These are phyloP conservation scores for Tinospora cordifolia DNA, from an alignment of 164 flowering plant species.

Conservation along the genomic window DNA sequence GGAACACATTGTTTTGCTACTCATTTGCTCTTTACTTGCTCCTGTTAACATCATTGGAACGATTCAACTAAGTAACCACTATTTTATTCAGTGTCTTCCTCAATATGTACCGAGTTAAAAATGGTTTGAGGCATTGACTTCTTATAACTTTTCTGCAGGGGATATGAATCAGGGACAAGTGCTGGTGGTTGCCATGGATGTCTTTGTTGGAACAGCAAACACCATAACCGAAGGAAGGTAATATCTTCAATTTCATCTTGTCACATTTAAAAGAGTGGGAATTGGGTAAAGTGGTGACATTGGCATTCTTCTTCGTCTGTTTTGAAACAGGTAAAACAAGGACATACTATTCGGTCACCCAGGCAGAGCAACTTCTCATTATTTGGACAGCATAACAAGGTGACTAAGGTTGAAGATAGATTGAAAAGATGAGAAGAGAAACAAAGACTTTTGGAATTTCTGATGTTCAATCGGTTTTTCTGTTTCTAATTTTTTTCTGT, in stretches of 20 bases:
- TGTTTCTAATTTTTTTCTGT: conserved; percentile 9
- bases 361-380: conserved; percentile 30
- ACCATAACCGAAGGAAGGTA: conserved; percentile 18
- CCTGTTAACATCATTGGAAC: too few species aligned
- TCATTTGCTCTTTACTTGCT: too few species aligned
- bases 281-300: background rate
- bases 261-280: background rate
- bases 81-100: too few species aligned
- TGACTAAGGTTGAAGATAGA: conserved; percentile 28
- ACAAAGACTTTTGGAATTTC: background rate
- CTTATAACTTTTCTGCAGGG: conserved; percentile 32
- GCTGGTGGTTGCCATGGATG: conserved; percentile 54
- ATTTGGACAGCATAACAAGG: conserved; percentile 46
- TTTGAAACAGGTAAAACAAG: conserved; percentile 32
- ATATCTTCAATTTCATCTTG: background rate
- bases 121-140: too few species aligned
- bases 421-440: conserved; percentile 21
- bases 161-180: conserved; percentile 63
- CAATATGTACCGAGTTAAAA: too few species aligned
- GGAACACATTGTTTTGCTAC: too few species aligned
- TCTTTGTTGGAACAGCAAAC: conserved; percentile 60
- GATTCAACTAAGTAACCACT: too few species aligned
- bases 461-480: conserved; percentile 7
- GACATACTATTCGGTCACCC: conserved; percentile 25
- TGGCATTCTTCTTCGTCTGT: background rate